Base-by-base conservation (phyloP, 2,329 filamentous ascomycete species). In the Lanzia echinophila region DNA sequence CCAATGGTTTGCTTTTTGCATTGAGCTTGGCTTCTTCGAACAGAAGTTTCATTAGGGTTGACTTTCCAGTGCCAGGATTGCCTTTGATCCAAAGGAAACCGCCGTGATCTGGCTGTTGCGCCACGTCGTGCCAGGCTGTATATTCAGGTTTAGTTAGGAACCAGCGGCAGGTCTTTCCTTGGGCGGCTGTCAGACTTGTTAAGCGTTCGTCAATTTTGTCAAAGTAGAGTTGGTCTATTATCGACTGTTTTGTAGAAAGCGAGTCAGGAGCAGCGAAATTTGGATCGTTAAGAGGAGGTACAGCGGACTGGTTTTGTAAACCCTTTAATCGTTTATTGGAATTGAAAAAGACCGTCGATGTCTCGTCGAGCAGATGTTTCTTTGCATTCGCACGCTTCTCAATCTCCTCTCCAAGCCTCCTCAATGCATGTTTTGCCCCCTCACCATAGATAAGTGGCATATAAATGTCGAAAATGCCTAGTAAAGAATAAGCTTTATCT, bases 1-100 rank as follows among this genome's bases (percentile, higher is more conserved):
- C 48, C 1, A 17, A 59, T 20, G 47, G 43, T 60, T 60, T 48
- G 17, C 19, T 50, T 41, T 58, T 60, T 60, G 56, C 47, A 31
- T 53, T 57, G 17, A 41, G 47, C 47, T 59, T 57, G 44, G 59
- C 53, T 41, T 65, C 39, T 62, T 67, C 64, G 47, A 68, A 69
- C 47, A 69, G 65, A 44, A 66, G 65, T 52, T 73, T 72, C 66
- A 73, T 72, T 24, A 72, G 52, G 2, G 69, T 72, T 13, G 72
- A 79, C 51, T 79, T 79, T 0, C 73, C 72, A 1, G 68, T 65
- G 0, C 73, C 73, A 1, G 73, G 70, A 11, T 76, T 75, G 0
- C 75, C 75, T 43, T 70, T 70, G 31, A 78, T 73, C 75, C 73
- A 78, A 0, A 78, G 56, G 33, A 78, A 69, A 5, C 73, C 72